Evolutionary conservation across 257 asterid species (phyloP).

Genomic region (Solanum lycopersicoides): DNA sequence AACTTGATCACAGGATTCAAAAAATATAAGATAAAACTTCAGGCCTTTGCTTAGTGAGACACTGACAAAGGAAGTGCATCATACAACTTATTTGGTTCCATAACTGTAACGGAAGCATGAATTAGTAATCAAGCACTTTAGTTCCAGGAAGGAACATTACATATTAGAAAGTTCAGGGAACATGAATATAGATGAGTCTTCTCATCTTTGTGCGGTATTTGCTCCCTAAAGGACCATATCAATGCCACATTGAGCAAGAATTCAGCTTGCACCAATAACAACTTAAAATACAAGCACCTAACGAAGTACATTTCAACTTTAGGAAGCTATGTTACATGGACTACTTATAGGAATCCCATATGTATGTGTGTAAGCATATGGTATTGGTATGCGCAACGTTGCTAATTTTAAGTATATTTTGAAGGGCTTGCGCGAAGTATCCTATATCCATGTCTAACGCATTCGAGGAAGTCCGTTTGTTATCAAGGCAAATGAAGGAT

Average conservation of each 20-base stretch:
- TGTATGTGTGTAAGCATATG: neutral
- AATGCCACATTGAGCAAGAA: neutral
- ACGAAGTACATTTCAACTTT: neutral
- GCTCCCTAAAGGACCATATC: neutral
- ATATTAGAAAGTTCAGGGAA: neutral
- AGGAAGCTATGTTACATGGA: neutral
- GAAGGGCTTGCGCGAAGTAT: neutral
- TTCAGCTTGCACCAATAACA: neutral
- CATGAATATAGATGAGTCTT: neutral
- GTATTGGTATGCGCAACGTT: neutral
- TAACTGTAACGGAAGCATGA: neutral
- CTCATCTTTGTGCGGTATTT: neutral
- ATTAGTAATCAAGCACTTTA: neutral
- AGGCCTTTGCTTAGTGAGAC: neutral
- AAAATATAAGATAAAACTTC: neutral
- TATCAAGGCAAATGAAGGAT: neutral
- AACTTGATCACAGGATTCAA: neutral
- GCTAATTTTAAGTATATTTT: neutral
- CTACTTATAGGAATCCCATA: neutral
- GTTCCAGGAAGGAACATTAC: neutral
- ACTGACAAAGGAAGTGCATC: neutral
- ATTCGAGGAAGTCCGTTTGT: neutral
- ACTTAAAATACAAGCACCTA: neutral
- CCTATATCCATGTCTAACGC: neutral
- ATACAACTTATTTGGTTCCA: neutral